Evolutionary conservation across 202 grass and related monocot genomes (phyloP), one percentile per base, ranked within the genome.

Genomic region (Cymbopogon flexuosus): DNA sequence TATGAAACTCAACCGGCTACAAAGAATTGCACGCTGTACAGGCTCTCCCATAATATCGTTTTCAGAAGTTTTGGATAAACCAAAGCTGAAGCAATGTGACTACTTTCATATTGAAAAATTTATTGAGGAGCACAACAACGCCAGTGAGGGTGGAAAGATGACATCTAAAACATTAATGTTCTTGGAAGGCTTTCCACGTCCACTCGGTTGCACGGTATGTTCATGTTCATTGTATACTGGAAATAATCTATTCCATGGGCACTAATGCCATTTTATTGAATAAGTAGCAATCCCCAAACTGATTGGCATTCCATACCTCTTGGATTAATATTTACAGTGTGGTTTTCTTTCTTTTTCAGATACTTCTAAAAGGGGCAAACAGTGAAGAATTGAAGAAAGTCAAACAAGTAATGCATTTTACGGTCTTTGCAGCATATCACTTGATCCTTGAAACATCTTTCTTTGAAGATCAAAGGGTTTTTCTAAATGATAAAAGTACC

Each of bases 391-490:
- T 99, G 81, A 99, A 99, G 78, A 99, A 96, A 90, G 62, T 99
- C 81, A 99, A 99, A 75, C 90, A 80, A 61, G 80, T 96, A 54
- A 87, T 99, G 76, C 88, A 99, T 42, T 99, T 93, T 72, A 96
- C 96, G 52, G 87, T 99, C 65, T 99, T 99, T 87, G 96, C 96
- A 70, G 96, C 96, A 42, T 99, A 99, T 70, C 92, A 99, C 49
- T 89, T 99, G 85, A 96, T 99, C 57, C 85, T 96, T 79, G 96
- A 99, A 88, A 96, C 96, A 21, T 99, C 92, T 77, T 99, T 99
- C 81, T 96, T 99, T 42, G 92, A 94, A 91, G 96, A 99, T 86
- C 96, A 99, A 87, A 89, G 96, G 68, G 75, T 91, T 37, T 96
- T 99, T 83, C 83, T 93, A 67, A 87, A 94, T 54, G 88, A 93